Evolutionary conservation across 805 yeast species (phyloP).

Genomic region (Crinitomyces ghanaensis): DNA sequence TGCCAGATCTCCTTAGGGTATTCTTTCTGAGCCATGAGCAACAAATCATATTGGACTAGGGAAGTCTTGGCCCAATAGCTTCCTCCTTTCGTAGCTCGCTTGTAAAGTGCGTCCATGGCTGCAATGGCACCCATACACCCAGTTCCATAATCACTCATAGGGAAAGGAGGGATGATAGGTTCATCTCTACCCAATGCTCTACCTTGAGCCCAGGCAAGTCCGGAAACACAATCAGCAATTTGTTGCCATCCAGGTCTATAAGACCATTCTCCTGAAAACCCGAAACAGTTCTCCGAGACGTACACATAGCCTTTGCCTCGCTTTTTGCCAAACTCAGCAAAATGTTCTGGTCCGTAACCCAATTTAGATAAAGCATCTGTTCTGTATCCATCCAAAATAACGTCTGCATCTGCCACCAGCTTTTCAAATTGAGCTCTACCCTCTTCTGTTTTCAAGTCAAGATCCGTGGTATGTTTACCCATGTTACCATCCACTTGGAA

Average conservation of each 20-base stretch:
- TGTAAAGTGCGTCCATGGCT: slow-evolving; percentile 22
- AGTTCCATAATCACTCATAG: slow-evolving; percentile 30
- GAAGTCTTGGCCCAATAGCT: slow-evolving; percentile 26
- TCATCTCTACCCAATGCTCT: slow-evolving; percentile 20
- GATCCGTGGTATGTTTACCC: slow-evolving; percentile 26
- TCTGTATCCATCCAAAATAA: slow-evolving; percentile 27
- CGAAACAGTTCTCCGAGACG: slow-evolving; percentile 27
- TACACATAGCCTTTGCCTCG: slow-evolving; percentile 27
- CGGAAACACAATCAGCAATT: slow-evolving; percentile 28
- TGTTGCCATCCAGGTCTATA: slow-evolving; percentile 31
- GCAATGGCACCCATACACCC: slow-evolving; percentile 28
- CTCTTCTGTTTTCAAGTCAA: slow-evolving; percentile 22
- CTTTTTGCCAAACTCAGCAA: slow-evolving; percentile 20
- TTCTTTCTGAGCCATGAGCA: slow-evolving; percentile 22
- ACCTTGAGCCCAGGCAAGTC: slow-evolving; percentile 28
- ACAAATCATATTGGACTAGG: slow-evolving; percentile 25
- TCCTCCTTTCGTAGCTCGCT: slow-evolving; percentile 25
- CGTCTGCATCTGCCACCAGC: slow-evolving; percentile 26
- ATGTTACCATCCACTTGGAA: slow-evolving; percentile 28
- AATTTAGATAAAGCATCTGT: slow-evolving; percentile 23
- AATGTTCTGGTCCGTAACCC: slow-evolving; percentile 24
- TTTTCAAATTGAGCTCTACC: slow-evolving; percentile 23
- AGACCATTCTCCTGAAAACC: slow-evolving; percentile 25
- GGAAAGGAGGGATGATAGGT: slow-evolving; percentile 30
- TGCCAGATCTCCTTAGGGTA: slow-evolving; percentile 20